phyloP scores from a whole-genome alignment of 176 grass and related monocot genomes.

The Bothriochloa decipiens region DNA sequence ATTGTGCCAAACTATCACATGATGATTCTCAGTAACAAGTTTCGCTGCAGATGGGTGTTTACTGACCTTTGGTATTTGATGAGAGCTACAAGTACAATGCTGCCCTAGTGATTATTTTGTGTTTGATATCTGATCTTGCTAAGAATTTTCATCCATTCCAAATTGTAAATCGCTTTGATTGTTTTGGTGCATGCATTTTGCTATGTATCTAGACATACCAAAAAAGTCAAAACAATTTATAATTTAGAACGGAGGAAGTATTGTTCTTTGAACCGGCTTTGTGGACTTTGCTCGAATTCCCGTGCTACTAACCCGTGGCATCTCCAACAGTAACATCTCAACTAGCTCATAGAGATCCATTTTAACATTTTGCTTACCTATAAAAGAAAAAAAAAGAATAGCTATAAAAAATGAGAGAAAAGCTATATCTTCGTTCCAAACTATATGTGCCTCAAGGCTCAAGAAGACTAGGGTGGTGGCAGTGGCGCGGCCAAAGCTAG shows the following conservation, averaged over 20 bases:
- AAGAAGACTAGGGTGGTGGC: too few relatives aligned
- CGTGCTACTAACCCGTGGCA: not conserved
- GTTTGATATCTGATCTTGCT: not conserved
- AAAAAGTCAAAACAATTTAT: too few relatives aligned
- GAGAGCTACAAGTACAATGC: not conserved
- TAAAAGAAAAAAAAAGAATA: too few relatives aligned
- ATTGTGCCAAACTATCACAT: conserved; percentile 1
- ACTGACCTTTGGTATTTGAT: not conserved
- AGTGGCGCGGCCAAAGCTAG: too few relatives aligned
- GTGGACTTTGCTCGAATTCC: not conserved
- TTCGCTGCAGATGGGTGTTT: not conserved
- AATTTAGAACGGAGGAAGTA: too few relatives aligned
- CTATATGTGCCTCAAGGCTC: too few relatives aligned
- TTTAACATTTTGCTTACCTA: too few relatives aligned
- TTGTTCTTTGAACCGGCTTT: not conserved
- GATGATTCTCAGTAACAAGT: not conserved
- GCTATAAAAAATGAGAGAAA: too few relatives aligned
- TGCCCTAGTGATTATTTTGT: not conserved
- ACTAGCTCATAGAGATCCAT: not conserved
- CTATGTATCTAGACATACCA: too few relatives aligned
- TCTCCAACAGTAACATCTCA: not conserved
- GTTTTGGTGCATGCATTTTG: too few relatives aligned
- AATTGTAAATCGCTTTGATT: too few relatives aligned
- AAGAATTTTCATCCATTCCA: not conserved
- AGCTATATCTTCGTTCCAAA: too few relatives aligned